Evolutionary conservation across 2,329 filamentous ascomycete genomes (phyloP).

Genomic region (Aspergillus cejpii): DNA sequence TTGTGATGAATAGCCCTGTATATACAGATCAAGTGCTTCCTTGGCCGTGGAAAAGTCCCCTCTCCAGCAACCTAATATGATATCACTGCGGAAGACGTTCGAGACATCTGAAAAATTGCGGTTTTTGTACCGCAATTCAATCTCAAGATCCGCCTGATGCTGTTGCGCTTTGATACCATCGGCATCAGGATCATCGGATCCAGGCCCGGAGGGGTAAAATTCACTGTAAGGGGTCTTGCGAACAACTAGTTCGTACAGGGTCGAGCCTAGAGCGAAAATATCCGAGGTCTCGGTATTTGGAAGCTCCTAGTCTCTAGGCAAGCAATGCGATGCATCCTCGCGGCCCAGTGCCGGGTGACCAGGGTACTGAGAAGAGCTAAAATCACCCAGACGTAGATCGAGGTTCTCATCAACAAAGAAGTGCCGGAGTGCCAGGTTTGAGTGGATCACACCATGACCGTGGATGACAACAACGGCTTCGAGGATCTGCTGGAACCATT

Average conservation of each 20-base stretch:
- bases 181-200: constrained; percentile 6
- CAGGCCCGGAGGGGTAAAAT: background rate
- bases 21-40: constrained; percentile 6
- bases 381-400: constrained; percentile 19
- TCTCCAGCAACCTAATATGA: constrained; percentile 10
- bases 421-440: constrained; percentile 19
- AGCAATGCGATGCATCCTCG: constrained; percentile 15
- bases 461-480: constrained; percentile 17
- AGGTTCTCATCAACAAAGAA: constrained; percentile 16
- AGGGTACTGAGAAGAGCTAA: constrained; percentile 14
- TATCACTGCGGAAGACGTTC: background rate
- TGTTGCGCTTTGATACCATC: constrained; percentile 7
- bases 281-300: constrained; percentile 10
- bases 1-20: no score
- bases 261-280: constrained; percentile 15
- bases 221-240: constrained; percentile 6
- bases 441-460: constrained; percentile 15
- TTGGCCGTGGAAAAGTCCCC: constrained; percentile 3
- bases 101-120: constrained; percentile 5
- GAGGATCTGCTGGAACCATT: constrained; percentile 18
- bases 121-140: constrained; percentile 5
- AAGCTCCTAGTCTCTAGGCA: constrained; percentile 12
- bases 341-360: constrained; percentile 10
- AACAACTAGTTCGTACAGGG: constrained; percentile 11
- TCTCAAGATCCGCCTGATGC: constrained; percentile 4